These are phyloP conservation scores for Cyclotella sp. DNA, from an alignment of 108 stramenopile genomes.

Conservation along the genomic window DNA sequence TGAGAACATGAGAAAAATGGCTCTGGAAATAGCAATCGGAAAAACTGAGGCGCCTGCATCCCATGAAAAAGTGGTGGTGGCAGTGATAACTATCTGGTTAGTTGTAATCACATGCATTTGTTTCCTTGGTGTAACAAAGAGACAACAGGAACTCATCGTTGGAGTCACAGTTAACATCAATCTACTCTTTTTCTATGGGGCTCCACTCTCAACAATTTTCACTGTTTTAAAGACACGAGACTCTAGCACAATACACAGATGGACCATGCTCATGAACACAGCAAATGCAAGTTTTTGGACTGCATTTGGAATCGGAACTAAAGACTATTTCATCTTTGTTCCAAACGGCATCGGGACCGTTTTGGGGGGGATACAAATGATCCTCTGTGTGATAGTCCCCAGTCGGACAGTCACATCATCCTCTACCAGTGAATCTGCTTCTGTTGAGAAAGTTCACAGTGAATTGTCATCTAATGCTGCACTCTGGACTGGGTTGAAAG, in stretches of 20 bases:
- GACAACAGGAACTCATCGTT: slow-evolving; percentile 58
- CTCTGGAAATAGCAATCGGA: slow-evolving; percentile 68
- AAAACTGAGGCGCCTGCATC: slow-evolving; percentile 62
- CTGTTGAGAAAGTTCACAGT: not conserved
- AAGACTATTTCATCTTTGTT: slow-evolving; percentile 67
- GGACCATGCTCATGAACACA: slow-evolving; percentile 59
- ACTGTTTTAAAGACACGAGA: slow-evolving; percentile 56
- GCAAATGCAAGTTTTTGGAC: slow-evolving; percentile 74
- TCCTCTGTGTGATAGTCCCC: slow-evolving; percentile 47
- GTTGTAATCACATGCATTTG: slow-evolving; percentile 48
- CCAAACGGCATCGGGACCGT: slow-evolving; percentile 76
- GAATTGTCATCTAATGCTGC: not conserved
- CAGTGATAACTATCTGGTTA: slow-evolving; percentile 57
- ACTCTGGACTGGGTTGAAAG: not conserved
- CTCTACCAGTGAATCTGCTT: not conserved
- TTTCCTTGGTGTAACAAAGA: slow-evolving; percentile 35
- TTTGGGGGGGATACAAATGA: slow-evolving; percentile 71
- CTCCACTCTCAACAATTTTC: slow-evolving; percentile 74
- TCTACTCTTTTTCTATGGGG: slow-evolving; percentile 84
- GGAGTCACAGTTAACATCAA: slow-evolving; percentile 73
- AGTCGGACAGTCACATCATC: not conserved
- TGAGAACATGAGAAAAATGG: slow-evolving; percentile 53
- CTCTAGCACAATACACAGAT: slow-evolving; percentile 53
- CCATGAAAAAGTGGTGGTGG: slow-evolving; percentile 69
- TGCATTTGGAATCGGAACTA: slow-evolving; percentile 69